phyloP scores from a whole-genome alignment of 1,284 basidiomycete species.

The Trichosporon ovoides region DNA sequence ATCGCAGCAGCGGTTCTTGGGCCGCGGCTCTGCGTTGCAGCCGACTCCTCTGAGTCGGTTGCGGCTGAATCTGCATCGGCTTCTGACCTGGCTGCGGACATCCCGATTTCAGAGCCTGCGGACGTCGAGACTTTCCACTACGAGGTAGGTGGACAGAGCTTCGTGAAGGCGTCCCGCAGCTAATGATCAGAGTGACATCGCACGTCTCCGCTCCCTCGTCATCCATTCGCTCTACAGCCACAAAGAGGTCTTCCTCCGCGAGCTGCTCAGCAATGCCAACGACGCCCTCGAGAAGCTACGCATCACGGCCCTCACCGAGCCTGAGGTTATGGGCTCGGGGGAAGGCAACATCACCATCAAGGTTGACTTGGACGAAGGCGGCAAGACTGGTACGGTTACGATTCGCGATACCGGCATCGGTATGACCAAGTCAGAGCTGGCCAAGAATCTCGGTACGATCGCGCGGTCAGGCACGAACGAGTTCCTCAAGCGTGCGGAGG shows the following conservation, averaged over 20 bases:
- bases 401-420: constrained; percentile 90
- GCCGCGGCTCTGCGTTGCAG: neutral
- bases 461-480: constrained; percentile 92
- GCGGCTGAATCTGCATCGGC: neutral
- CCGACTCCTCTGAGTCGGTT: neutral
- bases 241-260: constrained; percentile 88
- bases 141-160: constrained; percentile 54
- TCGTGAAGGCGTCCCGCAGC: neutral
- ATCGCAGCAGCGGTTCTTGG: neutral
- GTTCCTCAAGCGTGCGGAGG: constrained; percentile 68
- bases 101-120: constrained; percentile 51
- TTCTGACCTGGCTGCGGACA: neutral
- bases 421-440: constrained; percentile 81
- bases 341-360: constrained; percentile 81
- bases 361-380: constrained; percentile 62
- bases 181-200: constrained; percentile 71
- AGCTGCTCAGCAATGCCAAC: constrained; percentile 88
- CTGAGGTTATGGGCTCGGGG: constrained; percentile 57
- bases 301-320: constrained; percentile 74
- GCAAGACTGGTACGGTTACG: constrained; percentile 63
- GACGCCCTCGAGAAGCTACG: constrained; percentile 92
- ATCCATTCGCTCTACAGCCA: constrained; percentile 59
- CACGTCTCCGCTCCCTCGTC: constrained; percentile 82
- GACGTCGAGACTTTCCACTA: constrained; percentile 57
- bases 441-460: constrained; percentile 68